phyloP scores from a whole-genome alignment of 345 rosid genomes.

The Linum tenue region DNA sequence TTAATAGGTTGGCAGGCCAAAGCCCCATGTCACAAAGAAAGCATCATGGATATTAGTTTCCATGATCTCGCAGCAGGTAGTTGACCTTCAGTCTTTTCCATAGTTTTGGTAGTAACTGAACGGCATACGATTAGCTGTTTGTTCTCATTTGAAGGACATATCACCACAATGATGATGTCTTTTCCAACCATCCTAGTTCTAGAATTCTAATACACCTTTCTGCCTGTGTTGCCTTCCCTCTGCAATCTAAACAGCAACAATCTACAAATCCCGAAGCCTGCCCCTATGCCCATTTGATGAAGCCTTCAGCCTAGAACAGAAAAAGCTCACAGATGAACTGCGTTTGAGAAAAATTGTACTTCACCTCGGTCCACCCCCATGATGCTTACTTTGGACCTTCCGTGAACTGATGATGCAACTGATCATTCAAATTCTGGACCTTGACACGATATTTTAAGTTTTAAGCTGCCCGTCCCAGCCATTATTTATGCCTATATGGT shows the following conservation, averaged over 20 bases:
- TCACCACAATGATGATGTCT: constrained; percentile 18
- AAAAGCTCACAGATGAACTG: constrained; percentile 22
- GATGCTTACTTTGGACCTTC: constrained; percentile 20
- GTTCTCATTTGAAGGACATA: constrained; percentile 9
- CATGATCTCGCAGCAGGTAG: constrained; percentile 13
- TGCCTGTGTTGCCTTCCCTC: constrained; percentile 26
- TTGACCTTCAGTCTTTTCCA: neutral
- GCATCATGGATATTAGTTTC: constrained; percentile 39
- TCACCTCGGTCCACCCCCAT: constrained; percentile 21
- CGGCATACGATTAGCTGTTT: neutral
- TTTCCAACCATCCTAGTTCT: constrained; percentile 24
- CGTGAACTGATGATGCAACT: constrained; percentile 25
- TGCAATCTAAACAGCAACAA: constrained; percentile 29
- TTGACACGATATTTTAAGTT: constrained; percentile 15
- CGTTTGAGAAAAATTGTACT: constrained; percentile 20
- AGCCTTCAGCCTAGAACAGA: constrained; percentile 29
- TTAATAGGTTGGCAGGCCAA: constrained; percentile 21
- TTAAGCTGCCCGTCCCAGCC: neutral
- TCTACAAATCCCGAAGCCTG: constrained; percentile 26
- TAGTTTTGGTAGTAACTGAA: neutral
- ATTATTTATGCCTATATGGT: constrained; percentile 8
- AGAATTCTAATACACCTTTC: constrained; percentile 28
- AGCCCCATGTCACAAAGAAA: constrained; percentile 17
- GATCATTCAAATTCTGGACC: constrained; percentile 25
- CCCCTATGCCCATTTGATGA: constrained; percentile 26